Percentiles rank a stretch among this genome's conserved stretches.
Conservation (phyloP, 1,284 basidiomycete species). For the Singerocomus rubriflavus region DNA sequence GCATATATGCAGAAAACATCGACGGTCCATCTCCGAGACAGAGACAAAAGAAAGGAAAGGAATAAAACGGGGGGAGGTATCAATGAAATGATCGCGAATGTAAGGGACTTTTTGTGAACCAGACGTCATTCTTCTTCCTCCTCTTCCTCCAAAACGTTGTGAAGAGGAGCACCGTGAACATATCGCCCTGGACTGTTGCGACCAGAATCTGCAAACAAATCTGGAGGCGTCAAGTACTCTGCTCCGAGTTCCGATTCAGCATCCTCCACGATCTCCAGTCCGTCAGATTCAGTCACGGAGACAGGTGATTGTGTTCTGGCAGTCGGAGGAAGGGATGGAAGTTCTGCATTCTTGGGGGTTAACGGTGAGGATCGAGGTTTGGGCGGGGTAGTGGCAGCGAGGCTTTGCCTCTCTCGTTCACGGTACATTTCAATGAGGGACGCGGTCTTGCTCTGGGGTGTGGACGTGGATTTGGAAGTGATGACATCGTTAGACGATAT, state of each 20-base stretch:
- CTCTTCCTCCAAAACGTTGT: slow-evolving; percentile 75
- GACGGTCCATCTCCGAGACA: slow-evolving; percentile 16
- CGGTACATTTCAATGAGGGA: slow-evolving; percentile 80
- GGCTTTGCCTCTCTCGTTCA: slow-evolving; percentile 54
- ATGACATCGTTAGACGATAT: slow-evolving; percentile 24
- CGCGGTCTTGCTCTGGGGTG: slow-evolving; percentile 56
- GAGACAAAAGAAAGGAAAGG: slow-evolving; percentile 1
- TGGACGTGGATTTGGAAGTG: slow-evolving; percentile 11
- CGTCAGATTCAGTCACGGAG: slow-evolving; percentile 15
- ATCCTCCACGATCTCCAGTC: slow-evolving; percentile 18
- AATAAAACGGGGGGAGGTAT: slow-evolving; percentile 23
- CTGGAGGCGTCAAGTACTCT: slow-evolving; percentile 29
- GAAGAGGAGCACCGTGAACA: slow-evolving; percentile 81
- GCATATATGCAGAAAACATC: slow-evolving; percentile 3
- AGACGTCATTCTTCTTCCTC: slow-evolving; percentile 52
- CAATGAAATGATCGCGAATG: slow-evolving; percentile 23
- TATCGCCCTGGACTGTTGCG: slow-evolving; percentile 70
- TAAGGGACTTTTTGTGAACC: slow-evolving; percentile 1
- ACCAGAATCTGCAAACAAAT: slow-evolving; percentile 45
- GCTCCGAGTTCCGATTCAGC: slow-evolving; percentile 13
- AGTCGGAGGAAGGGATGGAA: background rate
- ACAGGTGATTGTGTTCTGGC: slow-evolving; percentile 17
- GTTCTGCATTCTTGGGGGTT: slow-evolving; percentile 7
- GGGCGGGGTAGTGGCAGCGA: slow-evolving; percentile 27
- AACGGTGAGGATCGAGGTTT: slow-evolving; percentile 31